phyloP scores from a whole-genome alignment of 805 yeast genomes.

The Yueomyces sp. region DNA sequence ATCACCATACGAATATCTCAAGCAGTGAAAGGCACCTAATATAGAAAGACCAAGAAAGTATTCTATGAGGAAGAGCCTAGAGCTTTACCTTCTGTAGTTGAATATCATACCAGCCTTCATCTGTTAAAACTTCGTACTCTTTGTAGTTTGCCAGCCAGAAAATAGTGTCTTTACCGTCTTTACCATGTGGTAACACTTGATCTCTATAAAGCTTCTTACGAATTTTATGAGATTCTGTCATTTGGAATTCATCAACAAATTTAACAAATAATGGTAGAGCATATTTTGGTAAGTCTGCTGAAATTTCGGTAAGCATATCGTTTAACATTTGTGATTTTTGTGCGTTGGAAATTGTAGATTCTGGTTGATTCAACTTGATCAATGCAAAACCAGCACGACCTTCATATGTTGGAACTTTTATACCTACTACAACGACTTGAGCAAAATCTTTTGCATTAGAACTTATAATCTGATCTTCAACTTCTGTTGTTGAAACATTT shows the following conservation, averaged over 20 bases:
- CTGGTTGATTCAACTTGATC: conserved; percentile 35
- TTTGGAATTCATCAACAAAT: conserved; percentile 45
- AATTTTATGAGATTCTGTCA: conserved; percentile 74
- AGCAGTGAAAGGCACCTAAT: no score
- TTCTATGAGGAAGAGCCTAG: conserved; percentile 1
- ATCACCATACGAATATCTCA: no score
- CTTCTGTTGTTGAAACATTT: conserved; percentile 88
- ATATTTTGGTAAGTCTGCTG: conserved; percentile 53
- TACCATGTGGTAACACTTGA: conserved; percentile 59
- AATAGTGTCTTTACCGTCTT: conserved; percentile 40
- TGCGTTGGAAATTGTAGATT: conserved; percentile 8
- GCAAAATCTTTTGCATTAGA: conserved; percentile 28
- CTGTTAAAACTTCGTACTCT: conserved; percentile 42
- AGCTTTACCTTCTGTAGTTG: conserved; percentile 15
- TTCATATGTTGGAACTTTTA: conserved; percentile 72
- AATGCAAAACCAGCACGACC: conserved; percentile 92
- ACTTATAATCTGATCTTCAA: conserved; percentile 53
- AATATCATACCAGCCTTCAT: conserved; percentile 39
- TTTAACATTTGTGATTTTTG: conserved; percentile 23
- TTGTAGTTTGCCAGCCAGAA: conserved; percentile 52
- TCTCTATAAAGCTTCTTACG: conserved; percentile 55
- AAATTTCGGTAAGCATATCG: conserved; percentile 26
- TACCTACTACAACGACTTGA: conserved; percentile 80
- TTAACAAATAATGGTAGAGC: conserved; percentile 78
- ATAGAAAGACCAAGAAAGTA: no score